Evolutionary conservation across 2,329 filamentous ascomycete genomes (phyloP).

Genomic region (Chlorencoelia australis): DNA sequence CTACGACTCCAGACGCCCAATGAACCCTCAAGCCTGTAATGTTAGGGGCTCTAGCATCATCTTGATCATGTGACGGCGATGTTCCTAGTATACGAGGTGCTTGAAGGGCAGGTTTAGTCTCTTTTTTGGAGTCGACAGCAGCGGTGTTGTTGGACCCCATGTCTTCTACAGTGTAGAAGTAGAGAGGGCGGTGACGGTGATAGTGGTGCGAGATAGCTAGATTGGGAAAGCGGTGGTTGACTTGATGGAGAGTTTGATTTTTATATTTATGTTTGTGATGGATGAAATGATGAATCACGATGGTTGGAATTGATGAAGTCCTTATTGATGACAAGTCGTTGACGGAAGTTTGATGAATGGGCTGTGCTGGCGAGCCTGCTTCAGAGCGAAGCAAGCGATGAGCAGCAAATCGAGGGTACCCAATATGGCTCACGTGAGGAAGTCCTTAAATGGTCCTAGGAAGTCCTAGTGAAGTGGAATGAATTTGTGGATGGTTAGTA

Average conservation of each 20-base stretch:
- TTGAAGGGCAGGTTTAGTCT: too few relatives aligned
- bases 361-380: slow-evolving; percentile 14
- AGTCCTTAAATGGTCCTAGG: slow-evolving; percentile 15
- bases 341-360: slow-evolving; percentile 15
- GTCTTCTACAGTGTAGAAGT: too few relatives aligned
- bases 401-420: slow-evolving; percentile 25
- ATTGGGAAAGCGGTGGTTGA: too few relatives aligned
- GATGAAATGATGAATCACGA: slow-evolving; percentile 1
- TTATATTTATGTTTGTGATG: not conserved
- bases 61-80: too few relatives aligned
- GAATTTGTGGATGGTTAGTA: slow-evolving; percentile 16
- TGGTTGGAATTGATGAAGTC: slow-evolving; percentile 16
- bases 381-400: slow-evolving; percentile 18
- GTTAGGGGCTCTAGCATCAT: too few relatives aligned
- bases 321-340: slow-evolving; percentile 12
- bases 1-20: slow-evolving; percentile 13
- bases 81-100: too few relatives aligned
- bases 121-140: too few relatives aligned
- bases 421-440: slow-evolving; percentile 19
- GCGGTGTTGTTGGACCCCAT: too few relatives aligned
- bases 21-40: too few relatives aligned
- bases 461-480: slow-evolving; percentile 17
- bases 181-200: too few relatives aligned
- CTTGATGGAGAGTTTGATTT: not conserved
- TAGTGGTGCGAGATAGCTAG: too few relatives aligned